phyloP scores from a whole-genome alignment of 257 asterid species.

The Scutellaria galericulata region DNA sequence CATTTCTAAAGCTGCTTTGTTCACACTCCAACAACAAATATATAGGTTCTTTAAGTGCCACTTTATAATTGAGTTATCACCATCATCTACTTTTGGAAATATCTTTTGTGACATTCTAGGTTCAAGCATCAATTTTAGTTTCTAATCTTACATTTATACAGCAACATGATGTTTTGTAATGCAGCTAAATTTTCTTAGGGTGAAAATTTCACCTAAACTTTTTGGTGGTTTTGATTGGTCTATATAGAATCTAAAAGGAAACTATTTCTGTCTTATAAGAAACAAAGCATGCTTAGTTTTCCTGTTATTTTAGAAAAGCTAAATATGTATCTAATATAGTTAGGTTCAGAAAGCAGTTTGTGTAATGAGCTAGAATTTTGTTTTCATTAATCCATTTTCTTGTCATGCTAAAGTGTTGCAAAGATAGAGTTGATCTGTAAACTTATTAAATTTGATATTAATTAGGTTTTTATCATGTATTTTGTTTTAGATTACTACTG shows the following conservation, averaged over 20 bases:
- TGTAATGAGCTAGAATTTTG: not conserved
- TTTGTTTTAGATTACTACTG: not conserved
- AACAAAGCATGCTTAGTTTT: not conserved
- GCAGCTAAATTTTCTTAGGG: not conserved
- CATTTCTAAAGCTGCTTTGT: not conserved
- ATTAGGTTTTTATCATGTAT: not conserved
- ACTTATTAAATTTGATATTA: not conserved
- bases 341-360: not conserved
- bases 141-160: not conserved
- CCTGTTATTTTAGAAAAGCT: conserved; percentile 4
- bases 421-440: not conserved
- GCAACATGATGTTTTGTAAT: conserved; percentile 13
- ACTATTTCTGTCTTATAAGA: conserved; percentile 1
- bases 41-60: not conserved
- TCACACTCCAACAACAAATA: not conserved
- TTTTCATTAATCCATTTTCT: conserved; percentile 2
- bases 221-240: not conserved
- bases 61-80: not conserved
- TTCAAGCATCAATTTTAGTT: not conserved
- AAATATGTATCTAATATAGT: not conserved
- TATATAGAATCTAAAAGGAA: conserved; percentile 2
- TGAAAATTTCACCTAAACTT: not conserved
- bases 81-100: not conserved
- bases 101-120: not conserved
- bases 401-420: not conserved